phyloP scores from a whole-genome alignment of 169 alveolate species.

The Neospora caninum region DNA sequence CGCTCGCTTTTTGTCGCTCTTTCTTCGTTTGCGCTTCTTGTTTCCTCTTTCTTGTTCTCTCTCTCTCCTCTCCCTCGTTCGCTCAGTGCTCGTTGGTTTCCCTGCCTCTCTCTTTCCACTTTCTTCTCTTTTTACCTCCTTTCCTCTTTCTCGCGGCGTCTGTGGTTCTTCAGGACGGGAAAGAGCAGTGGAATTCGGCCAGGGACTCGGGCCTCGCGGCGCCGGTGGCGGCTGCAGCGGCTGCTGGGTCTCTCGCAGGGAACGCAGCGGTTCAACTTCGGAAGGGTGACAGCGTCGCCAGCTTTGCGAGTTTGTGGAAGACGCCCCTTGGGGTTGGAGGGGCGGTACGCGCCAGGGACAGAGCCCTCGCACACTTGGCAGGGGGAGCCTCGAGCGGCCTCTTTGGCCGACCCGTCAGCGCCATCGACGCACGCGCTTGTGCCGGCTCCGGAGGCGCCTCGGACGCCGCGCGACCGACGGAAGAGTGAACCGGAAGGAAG shows the following conservation, averaged over 20 bases:
- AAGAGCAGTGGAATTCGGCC: not conserved
- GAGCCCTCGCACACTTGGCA: not conserved
- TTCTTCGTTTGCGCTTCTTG: not conserved
- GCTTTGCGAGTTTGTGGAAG: not conserved
- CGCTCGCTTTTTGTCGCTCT: not conserved
- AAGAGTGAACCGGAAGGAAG: not conserved
- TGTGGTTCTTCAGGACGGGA: not conserved
- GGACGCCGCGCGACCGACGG: no score
- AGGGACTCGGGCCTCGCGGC: not conserved
- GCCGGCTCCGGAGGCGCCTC: no score
- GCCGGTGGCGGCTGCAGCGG: constrained; percentile 40
- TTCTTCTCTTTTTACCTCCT: not conserved
- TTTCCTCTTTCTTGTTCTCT: not conserved
- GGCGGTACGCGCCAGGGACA: not conserved
- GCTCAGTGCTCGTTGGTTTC: not conserved
- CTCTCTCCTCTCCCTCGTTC: not conserved
- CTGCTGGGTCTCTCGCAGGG: constrained; percentile 26
- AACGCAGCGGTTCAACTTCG: constrained; percentile 36
- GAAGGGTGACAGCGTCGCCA: constrained; percentile 19
- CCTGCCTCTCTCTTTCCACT: not conserved
- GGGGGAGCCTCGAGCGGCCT: not conserved
- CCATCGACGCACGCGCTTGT: not conserved
- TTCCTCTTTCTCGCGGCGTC: not conserved
- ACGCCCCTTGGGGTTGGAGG: not conserved
- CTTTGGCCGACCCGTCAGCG: not conserved